Conservation (phyloP, 2,329 filamentous ascomycete species). For the Ophiocordyceps camponoti-rufipedis region DNA sequence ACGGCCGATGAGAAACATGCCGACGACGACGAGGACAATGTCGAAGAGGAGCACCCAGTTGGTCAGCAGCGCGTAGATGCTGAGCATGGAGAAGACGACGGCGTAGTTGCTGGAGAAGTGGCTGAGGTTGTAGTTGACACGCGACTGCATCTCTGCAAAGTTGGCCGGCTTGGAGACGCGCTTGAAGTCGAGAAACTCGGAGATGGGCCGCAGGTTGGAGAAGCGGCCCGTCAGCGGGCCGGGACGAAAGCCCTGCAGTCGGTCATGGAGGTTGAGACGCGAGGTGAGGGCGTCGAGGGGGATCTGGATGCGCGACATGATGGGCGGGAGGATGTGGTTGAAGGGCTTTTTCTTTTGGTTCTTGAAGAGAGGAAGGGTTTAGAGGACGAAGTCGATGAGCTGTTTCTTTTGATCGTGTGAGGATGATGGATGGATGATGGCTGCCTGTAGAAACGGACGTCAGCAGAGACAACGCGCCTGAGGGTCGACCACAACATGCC, state of each 20-base stretch:
- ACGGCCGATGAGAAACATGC: slow-evolving; percentile 83
- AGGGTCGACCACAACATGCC: background rate
- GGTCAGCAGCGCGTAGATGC: slow-evolving; percentile 84
- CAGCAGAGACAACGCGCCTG: background rate
- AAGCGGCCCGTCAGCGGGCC: slow-evolving; percentile 70
- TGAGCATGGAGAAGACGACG: slow-evolving; percentile 82
- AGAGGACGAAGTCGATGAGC: no score
- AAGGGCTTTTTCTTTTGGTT: no score
- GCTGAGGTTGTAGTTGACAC: slow-evolving; percentile 91
- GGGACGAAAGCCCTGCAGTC: slow-evolving; percentile 66
- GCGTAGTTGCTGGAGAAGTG: slow-evolving; percentile 99
- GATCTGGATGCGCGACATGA: slow-evolving; percentile 79
- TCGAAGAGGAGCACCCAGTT: slow-evolving; percentile 79
- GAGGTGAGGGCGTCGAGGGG: slow-evolving; percentile 84
- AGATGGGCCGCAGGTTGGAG: slow-evolving; percentile 76
- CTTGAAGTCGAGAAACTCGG: slow-evolving; percentile 93
- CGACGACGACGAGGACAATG: slow-evolving; percentile 69
- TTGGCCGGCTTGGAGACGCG: slow-evolving; percentile 85
- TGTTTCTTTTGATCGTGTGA: no score
- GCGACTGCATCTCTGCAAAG: slow-evolving; percentile 75
- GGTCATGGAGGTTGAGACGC: slow-evolving; percentile 68
- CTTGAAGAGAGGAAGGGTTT: no score
- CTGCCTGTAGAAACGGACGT: background rate
- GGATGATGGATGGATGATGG: no score
- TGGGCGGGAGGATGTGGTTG: slow-evolving; percentile 1